Evolutionary conservation across 345 rosid genomes (phyloP).

Genomic region (Isatis tinctoria): DNA sequence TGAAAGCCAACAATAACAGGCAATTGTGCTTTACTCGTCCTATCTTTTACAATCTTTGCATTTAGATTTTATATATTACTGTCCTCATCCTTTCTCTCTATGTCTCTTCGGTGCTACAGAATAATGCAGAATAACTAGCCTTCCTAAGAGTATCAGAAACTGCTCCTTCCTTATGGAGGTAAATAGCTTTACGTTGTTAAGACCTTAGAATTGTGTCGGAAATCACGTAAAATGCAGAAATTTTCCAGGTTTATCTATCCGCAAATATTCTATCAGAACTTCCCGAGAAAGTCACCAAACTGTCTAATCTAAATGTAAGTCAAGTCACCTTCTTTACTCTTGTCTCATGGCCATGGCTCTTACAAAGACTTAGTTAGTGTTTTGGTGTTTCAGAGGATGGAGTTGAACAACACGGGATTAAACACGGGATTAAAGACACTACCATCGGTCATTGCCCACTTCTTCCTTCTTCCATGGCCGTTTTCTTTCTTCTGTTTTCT

Average conservation of each 20-base stretch:
- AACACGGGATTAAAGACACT: constrained; percentile 65
- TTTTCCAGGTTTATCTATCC: constrained; percentile 86
- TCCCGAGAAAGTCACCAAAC: constrained; percentile 57
- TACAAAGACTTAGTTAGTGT: neutral
- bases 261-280: constrained; percentile 64
- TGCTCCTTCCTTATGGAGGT: constrained; percentile 74
- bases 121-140: constrained; percentile 54
- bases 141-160: constrained; percentile 49
- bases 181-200: neutral
- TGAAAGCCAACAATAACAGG: constrained; percentile 81
- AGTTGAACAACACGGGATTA: constrained; percentile 62
- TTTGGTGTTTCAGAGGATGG: constrained; percentile 48
- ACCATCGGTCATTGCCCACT: constrained; percentile 42
- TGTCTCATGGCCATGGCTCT: neutral
- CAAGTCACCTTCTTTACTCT: neutral
- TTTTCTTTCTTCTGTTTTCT: neutral
- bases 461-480: neutral
- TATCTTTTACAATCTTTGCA: neutral
- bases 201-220: neutral
- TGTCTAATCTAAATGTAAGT: constrained; percentile 64
- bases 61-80: neutral
- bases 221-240: neutral
- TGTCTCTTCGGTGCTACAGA: neutral
- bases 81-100: neutral
- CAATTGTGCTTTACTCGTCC: neutral